A percentile compares a stretch with the other conserved stretches of the same genome.
Conservation (phyloP, 768 basidiomycete genomes). For the Suillus plorans region DNA sequence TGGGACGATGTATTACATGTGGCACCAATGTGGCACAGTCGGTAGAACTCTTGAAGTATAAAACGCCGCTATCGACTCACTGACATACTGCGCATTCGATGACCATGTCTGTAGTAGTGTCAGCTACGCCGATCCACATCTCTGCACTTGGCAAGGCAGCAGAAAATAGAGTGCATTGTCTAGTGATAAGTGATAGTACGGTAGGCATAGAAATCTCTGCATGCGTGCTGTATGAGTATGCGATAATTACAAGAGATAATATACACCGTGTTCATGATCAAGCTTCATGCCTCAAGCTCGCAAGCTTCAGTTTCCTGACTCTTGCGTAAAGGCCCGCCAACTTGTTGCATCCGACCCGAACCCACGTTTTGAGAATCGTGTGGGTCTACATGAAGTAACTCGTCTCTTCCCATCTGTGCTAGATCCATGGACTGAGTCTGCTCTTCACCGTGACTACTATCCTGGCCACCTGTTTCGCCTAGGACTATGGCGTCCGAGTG, state of each 20-base stretch:
- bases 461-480: constrained; percentile 42
- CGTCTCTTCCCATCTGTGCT: constrained; percentile 5
- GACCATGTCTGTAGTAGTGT: background rate
- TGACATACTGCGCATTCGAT: too few species aligned
- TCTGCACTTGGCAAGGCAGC: background rate
- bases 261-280: constrained; percentile 22
- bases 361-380: constrained; percentile 16
- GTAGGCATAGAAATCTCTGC: constrained; percentile 4
- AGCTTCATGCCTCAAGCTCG: background rate
- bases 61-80: background rate
- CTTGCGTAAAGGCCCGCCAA: constrained; percentile 70
- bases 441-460: background rate
- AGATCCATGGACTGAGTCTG: constrained; percentile 4
- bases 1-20: background rate
- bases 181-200: background rate
- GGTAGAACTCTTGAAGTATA: too few species aligned
- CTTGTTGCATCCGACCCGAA: constrained; percentile 60
- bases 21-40: background rate
- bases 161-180: background rate
- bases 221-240: background rate
- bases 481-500: constrained; percentile 62
- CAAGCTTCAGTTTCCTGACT: constrained; percentile 16
- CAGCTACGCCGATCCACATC: background rate
- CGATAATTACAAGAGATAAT: constrained; percentile 5
- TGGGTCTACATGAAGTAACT: background rate